Conservation (phyloP, 2,329 filamentous ascomycete species). For the Arthrobotrys entomopaga region DNA sequence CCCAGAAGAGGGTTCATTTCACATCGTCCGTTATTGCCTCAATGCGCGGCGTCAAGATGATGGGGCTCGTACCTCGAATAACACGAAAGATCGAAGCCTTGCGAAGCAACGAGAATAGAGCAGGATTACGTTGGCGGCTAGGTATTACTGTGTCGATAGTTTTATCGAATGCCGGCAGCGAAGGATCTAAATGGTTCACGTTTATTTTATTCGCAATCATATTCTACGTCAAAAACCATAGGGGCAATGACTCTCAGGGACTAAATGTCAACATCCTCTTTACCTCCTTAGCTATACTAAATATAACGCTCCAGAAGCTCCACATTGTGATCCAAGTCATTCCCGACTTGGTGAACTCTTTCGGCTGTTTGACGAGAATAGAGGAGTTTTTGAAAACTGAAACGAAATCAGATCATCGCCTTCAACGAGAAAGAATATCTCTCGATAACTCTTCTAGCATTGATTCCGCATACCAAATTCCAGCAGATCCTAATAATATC, state of each 20-base stretch:
- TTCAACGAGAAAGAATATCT: conserved; percentile 17
- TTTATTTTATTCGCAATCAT: conserved; percentile 47
- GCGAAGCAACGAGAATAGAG: conserved; percentile 36
- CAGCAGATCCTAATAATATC: conserved; percentile 9
- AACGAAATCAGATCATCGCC: conserved; percentile 37
- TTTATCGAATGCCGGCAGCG: conserved; percentile 34
- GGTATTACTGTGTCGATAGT: conserved; percentile 26
- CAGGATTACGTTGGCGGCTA: conserved; percentile 29
- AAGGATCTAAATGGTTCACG: conserved; percentile 54
- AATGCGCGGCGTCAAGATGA: conserved; percentile 52
- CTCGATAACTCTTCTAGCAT: background rate
- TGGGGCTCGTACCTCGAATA: conserved; percentile 39
- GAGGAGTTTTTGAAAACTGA: conserved; percentile 48
- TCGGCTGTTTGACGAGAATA: conserved; percentile 41
- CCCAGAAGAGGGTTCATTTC: conserved; percentile 49
- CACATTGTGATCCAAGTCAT: conserved; percentile 46
- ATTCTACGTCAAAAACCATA: conserved; percentile 27
- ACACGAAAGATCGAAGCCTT: conserved; percentile 26
- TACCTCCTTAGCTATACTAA: conserved; percentile 47
- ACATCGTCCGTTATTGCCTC: conserved; percentile 52
- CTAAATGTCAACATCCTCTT: conserved; percentile 46
- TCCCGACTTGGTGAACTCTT: conserved; percentile 36
- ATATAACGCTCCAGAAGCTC: conserved; percentile 32
- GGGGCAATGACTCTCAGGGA: conserved; percentile 20
- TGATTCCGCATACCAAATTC: background rate